Base-by-base conservation (phyloP, 140 eudicot genomes). In the Ambrosia hybrid region DNA sequence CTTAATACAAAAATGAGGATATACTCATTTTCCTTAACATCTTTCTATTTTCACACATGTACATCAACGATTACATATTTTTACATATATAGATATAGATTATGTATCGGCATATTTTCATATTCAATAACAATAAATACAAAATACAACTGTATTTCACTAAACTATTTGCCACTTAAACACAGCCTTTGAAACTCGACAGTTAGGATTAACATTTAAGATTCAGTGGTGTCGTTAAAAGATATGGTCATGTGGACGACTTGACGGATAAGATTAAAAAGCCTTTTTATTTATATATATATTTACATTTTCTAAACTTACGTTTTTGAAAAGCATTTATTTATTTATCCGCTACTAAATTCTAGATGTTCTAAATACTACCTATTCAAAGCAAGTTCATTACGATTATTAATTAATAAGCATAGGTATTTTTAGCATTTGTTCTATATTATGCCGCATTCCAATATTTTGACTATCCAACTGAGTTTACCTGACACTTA, bases 311-410 rank as follows among this genome's bases (percentile, higher is more conserved):
- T 63, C 34, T 39, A 38, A 38, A 33, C 51, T 63, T 63, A 39
- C 68, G 7, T 63, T 63, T 38, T 37, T 14, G 3, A 7, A 38
- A 63, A 6, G 2, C 1, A 0, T 57, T 37, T 61, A 58, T 58
- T 37, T n/a, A 38, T 38, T 63, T 14, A 7, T 12, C 13, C 38
- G 68, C 51, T 12, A 63, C 0, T 51, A 14, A 38, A 63, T 63
- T 63, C 68, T 63, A 38, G 68, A 63, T 63, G 68, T 63, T 63
- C 68, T 63, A 63, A 63, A 41, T 12, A 37, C 13, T 6, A 63
- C 30, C 21, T 38, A 38, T 63, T 63, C 68, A 63, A 63, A 14
- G 51, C 13, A 63, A 63, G 68, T 7, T 6, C 14, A 38, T 14
- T 63, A 38, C 48, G 51, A 63, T 63, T 63, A 9, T 62, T n/a